A percentile compares a stretch with the other conserved stretches of the same genome.
Evolutionary conservation across 2,329 filamentous ascomycete genomes (phyloP).

Genomic region (Pyrenophora teres): DNA sequence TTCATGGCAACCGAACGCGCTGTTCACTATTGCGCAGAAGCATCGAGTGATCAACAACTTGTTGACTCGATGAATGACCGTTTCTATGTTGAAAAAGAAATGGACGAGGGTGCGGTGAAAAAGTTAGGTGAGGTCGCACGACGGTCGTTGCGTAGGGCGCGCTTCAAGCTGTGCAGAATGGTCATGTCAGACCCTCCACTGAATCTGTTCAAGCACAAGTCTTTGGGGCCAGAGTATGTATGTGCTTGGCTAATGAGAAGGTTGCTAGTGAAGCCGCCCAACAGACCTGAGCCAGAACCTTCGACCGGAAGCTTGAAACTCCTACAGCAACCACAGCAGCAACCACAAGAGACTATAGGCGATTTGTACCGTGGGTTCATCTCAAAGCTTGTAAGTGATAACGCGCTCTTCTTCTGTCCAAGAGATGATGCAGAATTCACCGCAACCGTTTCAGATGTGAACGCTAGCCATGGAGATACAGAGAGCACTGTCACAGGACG

Average conservation of each 20-base stretch:
- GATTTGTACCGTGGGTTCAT: slow-evolving; percentile 42
- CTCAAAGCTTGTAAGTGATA: slow-evolving; percentile 33
- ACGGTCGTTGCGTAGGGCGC: slow-evolving; percentile 16
- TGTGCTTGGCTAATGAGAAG: slow-evolving; percentile 40
- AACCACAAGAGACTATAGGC: slow-evolving; percentile 26
- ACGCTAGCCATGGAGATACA: too few relatives aligned
- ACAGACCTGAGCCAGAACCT: slow-evolving; percentile 4
- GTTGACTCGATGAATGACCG: neutral
- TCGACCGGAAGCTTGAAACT: too few relatives aligned
- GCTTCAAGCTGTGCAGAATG: slow-evolving; percentile 37
- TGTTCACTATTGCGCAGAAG: slow-evolving; percentile 21
- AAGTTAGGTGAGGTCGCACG: slow-evolving; percentile 23
- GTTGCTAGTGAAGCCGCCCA: slow-evolving; percentile 35
- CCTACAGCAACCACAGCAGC: too few relatives aligned
- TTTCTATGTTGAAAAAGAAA: neutral
- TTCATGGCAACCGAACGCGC: slow-evolving; percentile 36
- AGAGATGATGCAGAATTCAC: too few relatives aligned
- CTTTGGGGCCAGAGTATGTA: slow-evolving; percentile 35
- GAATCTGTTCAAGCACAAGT: slow-evolving; percentile 23
- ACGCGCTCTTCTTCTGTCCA: neutral
- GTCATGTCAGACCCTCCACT: slow-evolving; percentile 14
- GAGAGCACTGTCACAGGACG: too few relatives aligned
- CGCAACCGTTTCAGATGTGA: too few relatives aligned
- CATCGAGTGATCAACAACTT: neutral
- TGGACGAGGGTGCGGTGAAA: slow-evolving; percentile 15